Percentiles rank a stretch among this genome's conserved stretches.
These are phyloP conservation scores for Fusarium pseudonygamai DNA, from an alignment of 2,329 filamentous ascomycete species.

Conservation along the genomic window DNA sequence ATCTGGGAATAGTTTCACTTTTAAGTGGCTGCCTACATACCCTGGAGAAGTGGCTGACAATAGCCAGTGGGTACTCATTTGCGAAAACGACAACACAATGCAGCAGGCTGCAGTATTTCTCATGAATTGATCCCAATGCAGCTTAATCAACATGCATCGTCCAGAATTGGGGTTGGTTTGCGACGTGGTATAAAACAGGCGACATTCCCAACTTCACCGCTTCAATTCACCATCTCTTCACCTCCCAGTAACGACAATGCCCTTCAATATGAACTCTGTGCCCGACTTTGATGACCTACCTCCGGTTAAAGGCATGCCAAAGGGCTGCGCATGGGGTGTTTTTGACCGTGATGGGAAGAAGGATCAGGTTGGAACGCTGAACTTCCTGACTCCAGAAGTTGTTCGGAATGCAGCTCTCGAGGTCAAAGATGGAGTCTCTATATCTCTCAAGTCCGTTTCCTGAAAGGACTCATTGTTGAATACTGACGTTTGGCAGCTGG, in stretches of 20 bases:
- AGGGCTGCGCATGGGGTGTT: slow-evolving; percentile 62
- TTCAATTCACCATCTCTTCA: not conserved
- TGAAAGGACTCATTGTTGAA: rapidly evolving
- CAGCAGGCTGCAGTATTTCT: not conserved
- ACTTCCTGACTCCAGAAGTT: slow-evolving; percentile 60
- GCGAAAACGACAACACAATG: not conserved
- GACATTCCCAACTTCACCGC: not conserved
- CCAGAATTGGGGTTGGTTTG: not conserved
- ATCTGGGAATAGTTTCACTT: not conserved
- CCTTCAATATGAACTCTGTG: not conserved
- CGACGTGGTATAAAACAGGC: slow-evolving; percentile 8
- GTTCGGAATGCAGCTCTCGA: slow-evolving; percentile 38
- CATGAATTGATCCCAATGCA: not conserved
- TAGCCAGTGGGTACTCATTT: slow-evolving; percentile 16
- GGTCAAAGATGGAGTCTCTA: slow-evolving; percentile 53
- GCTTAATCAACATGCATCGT: not conserved
- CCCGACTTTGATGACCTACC: slow-evolving; percentile 31
- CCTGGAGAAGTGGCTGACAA: not conserved
- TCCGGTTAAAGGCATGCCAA: slow-evolving; percentile 53
- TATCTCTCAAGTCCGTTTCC: slow-evolving; percentile 59
- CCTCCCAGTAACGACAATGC: not conserved
- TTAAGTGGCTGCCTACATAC: not conserved
- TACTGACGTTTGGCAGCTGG: slow-evolving; percentile 10
- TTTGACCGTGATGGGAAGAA: slow-evolving; percentile 57
- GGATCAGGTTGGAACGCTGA: slow-evolving; percentile 62